Conservation (phyloP, 1,139 yeast species). For the Yamadazyma atlantica region DNA sequence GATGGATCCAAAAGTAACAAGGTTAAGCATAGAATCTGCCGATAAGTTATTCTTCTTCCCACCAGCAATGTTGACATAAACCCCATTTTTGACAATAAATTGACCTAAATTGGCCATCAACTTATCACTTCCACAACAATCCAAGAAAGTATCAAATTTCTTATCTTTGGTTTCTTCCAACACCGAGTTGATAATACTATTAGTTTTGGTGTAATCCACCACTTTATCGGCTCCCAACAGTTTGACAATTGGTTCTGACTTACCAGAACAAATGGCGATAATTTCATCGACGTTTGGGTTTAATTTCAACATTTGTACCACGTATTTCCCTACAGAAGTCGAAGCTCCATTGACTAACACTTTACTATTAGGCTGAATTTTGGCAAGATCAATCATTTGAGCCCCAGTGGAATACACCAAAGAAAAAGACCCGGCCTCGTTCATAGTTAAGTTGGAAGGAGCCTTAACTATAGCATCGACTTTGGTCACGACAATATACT, state of each 20-base stretch:
- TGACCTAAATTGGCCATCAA: conserved; percentile 10
- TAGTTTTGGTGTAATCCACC: conserved; percentile 48
- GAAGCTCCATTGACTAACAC: conserved; percentile 72
- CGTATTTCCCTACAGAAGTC: conserved; percentile 66
- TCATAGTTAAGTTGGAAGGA: conserved; percentile 49
- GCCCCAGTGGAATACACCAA: conserved; percentile 59
- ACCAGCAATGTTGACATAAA: conserved; percentile 53
- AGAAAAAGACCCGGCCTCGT: conserved; percentile 61
- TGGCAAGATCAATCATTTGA: conserved; percentile 29
- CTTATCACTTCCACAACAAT: conserved; percentile 29
- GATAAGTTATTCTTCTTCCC: conserved; percentile 37
- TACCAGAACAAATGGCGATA: conserved; percentile 38
- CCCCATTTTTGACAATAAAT: conserved; percentile 26
- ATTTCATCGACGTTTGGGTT: conserved; percentile 43
- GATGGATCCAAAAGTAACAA: conserved; percentile 5
- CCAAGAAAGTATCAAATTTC: conserved; percentile 38
- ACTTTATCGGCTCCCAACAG: conserved; percentile 51
- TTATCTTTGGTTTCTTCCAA: conserved; percentile 23
- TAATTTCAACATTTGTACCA: conserved; percentile 56
- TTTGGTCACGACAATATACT: conserved; percentile 37
- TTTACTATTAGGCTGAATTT: conserved; percentile 14
- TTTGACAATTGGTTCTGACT: conserved; percentile 38
- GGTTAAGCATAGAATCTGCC: conserved; percentile 1
- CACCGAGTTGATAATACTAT: conserved; percentile 21
- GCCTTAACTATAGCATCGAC: conserved; percentile 32